These are phyloP conservation scores for Aspergillus funiculosus DNA, from an alignment of 495 filamentous ascomycete genomes.

Conservation along the genomic window DNA sequence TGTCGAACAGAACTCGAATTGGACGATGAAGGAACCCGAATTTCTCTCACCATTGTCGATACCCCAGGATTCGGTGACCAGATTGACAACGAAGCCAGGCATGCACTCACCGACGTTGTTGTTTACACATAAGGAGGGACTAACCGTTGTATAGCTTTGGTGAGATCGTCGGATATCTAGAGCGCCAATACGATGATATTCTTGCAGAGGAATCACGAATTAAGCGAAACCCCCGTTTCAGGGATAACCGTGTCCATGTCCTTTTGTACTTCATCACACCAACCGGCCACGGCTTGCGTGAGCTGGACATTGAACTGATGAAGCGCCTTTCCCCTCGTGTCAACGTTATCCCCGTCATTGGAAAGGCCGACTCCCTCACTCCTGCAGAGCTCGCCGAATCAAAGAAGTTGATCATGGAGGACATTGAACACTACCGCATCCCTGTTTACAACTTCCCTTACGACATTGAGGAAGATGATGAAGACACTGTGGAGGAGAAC, in stretches of 20 bases:
- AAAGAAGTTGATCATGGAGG: constrained; percentile 99
- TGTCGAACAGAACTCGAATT: constrained; percentile 74
- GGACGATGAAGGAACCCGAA: constrained; percentile 97
- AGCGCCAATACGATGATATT: constrained; percentile 99
- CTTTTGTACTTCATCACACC: constrained; percentile 99
- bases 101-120: constrained; percentile 25
- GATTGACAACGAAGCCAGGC: constrained; percentile 98
- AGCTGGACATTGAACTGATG: constrained; percentile 99
- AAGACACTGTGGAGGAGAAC: constrained; percentile 98
- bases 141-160: constrained; percentile 62
- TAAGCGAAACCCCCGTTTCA: constrained; percentile 99
- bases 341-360: constrained; percentile 98
- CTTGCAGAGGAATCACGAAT: constrained; percentile 98
- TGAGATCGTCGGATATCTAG: constrained; percentile 95
- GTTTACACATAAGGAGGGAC: constrained; percentile 7
- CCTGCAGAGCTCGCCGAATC: constrained; percentile 95
- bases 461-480: constrained; percentile 98
- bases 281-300: constrained; percentile 94
- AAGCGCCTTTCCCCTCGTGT: constrained; percentile 96
- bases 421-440: constrained; percentile 99
- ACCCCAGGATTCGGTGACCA: constrained; percentile 98
- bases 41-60: constrained; percentile 96
- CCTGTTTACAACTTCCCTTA: constrained; percentile 99
- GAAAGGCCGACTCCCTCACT: constrained; percentile 95
- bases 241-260: constrained; percentile 96